These are phyloP conservation scores for Chytriomyces confervae DNA, from an alignment of 192 early-diverging fungal genomes.

Conservation along the genomic window DNA sequence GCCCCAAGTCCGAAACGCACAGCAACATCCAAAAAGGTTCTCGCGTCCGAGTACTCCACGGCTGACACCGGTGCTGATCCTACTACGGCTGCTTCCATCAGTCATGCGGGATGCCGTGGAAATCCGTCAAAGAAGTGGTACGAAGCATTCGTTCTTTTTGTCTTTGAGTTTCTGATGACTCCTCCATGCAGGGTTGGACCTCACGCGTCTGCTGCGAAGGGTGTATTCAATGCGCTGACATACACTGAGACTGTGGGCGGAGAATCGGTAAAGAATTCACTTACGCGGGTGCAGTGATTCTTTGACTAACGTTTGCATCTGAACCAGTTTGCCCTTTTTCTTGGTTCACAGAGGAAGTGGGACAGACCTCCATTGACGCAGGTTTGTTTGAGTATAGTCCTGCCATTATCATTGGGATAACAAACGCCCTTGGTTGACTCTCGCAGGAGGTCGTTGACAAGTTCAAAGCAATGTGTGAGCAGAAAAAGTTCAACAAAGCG, in stretches of 20 bases:
- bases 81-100: not conserved
- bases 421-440: not conserved
- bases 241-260: conserved; percentile 18
- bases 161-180: not conserved
- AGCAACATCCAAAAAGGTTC: no score
- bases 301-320: not conserved
- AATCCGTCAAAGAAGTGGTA: no score
- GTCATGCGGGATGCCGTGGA: no score
- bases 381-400: not conserved
- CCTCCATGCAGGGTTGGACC: conserved; percentile 8
- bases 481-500: conserved; percentile 30
- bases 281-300: not conserved
- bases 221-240: conserved; percentile 13
- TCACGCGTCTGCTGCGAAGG: conserved; percentile 28
- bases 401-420: not conserved
- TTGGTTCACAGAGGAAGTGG: conserved; percentile 51
- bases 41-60: not conserved
- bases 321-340: conserved; percentile 19
- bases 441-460: conserved; percentile 18
- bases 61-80: not conserved
- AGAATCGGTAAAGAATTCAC: not conserved
- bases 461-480: conserved; percentile 39
- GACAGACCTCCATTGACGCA: conserved; percentile 31
- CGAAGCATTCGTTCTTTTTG: not conserved
- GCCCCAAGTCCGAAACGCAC: no score